A percentile compares a stretch with the other conserved stretches of the same genome.
phyloP scores from a whole-genome alignment of 2,329 filamentous ascomycete species.

The Monascus ruber region DNA sequence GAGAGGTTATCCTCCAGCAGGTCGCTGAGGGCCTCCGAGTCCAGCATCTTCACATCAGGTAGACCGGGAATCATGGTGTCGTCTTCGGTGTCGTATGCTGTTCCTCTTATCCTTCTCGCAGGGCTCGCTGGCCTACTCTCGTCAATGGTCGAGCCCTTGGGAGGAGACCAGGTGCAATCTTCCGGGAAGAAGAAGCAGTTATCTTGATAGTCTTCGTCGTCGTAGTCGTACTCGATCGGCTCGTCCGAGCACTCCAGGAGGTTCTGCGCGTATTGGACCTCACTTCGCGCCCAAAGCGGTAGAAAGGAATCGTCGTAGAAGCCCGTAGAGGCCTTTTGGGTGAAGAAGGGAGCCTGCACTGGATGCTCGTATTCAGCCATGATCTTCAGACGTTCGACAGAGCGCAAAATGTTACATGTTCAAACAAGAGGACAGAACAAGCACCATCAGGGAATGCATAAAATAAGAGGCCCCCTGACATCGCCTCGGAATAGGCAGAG shows the following conservation, averaged over 20 bases:
- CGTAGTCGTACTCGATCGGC: conserved; percentile 32
- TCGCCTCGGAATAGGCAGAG: no score
- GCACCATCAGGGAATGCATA: no score
- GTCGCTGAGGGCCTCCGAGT: conserved; percentile 30
- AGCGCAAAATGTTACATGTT: no score
- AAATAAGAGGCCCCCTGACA: no score
- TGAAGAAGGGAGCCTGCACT: conserved; percentile 8
- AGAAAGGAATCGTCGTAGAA: conserved; percentile 14
- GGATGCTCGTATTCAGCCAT: conserved; percentile 13
- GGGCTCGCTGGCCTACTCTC: conserved; percentile 5
- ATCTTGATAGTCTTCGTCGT: conserved; percentile 31
- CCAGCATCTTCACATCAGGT: conserved; percentile 33
- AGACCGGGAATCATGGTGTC: conserved; percentile 30
- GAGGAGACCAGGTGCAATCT: conserved; percentile 30
- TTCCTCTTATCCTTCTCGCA: conserved; percentile 3
- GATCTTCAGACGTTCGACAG: conserved; percentile 1
- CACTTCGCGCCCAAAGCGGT: conserved; percentile 29
- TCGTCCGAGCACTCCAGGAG: conserved; percentile 28
- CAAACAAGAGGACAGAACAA: no score
- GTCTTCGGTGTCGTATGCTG: conserved; percentile 8
- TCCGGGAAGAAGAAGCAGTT: conserved; percentile 35
- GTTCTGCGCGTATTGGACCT: conserved; percentile 28
- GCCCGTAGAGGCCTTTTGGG: conserved; percentile 7
- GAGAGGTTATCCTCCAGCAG: conserved; percentile 32
- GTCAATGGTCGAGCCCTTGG: conserved; percentile 18